Evolutionary conservation across 2,329 filamentous ascomycete species (phyloP).

Genomic region (Dendrostoma leiphaemia): DNA sequence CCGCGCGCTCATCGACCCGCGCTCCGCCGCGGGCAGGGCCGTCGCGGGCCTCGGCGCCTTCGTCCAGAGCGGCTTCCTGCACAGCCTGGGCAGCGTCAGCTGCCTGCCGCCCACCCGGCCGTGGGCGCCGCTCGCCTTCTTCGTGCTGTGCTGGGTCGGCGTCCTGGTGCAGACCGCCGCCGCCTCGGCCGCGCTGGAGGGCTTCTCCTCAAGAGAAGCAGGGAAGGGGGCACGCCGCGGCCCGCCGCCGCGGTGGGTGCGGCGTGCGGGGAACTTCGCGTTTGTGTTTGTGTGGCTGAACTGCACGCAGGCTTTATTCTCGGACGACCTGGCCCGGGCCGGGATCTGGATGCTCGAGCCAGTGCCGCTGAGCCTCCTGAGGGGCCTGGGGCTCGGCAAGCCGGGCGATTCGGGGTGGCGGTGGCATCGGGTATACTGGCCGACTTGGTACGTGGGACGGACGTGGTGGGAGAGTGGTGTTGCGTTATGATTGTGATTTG

Average conservation of each 20-base stretch:
- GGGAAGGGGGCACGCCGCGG: conserved; percentile 17
- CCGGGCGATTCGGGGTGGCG: conserved; percentile 65
- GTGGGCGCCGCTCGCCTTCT: conserved; percentile 65
- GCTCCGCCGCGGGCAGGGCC: conserved; percentile 28
- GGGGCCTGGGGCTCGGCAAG: conserved; percentile 62
- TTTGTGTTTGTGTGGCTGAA: conserved; percentile 68
- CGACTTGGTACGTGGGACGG: conserved; percentile 55
- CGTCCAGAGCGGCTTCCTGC: conserved; percentile 64
- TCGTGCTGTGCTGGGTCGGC: conserved; percentile 66
- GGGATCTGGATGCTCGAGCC: conserved; percentile 83
- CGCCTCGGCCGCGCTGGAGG: conserved; percentile 21
- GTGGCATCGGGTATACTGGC: conserved; percentile 55
- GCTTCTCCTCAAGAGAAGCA: not conserved
- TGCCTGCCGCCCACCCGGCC: conserved; percentile 51
- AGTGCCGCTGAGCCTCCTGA: conserved; percentile 70
- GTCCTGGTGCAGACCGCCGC: conserved; percentile 56
- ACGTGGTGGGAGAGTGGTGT: conserved; percentile 59
- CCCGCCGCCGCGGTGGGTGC: conserved; percentile 41
- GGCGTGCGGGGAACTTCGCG: conserved; percentile 56
- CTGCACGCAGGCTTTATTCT: conserved; percentile 61
- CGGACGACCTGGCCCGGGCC: conserved; percentile 71
- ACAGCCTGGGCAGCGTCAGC: conserved; percentile 68
- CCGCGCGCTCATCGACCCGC: conserved; percentile 31
- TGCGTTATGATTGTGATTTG: conserved; percentile 27
- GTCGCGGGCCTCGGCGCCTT: conserved; percentile 55